phyloP scores from a whole-genome alignment of 2,329 filamentous ascomycete species.

The Colletotrichum noveboracense region DNA sequence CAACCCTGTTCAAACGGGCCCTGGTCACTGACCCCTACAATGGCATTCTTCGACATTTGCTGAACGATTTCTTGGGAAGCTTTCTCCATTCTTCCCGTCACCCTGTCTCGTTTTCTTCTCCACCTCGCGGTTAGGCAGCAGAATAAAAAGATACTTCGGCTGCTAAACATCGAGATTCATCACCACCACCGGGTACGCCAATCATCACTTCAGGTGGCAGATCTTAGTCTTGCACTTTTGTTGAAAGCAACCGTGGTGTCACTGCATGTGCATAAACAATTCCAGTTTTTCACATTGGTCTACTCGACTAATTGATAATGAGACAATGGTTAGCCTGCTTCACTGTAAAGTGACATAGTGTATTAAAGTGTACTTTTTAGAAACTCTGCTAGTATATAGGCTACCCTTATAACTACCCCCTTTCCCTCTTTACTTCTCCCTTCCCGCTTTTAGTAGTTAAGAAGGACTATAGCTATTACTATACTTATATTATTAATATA shows the following conservation, averaged over 20 bases:
- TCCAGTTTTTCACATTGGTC: not conserved
- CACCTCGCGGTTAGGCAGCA: slow-evolving; percentile 15
- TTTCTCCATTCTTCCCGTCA: slow-evolving; percentile 8
- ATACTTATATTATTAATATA: too few relatives aligned
- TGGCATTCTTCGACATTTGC: slow-evolving; percentile 6
- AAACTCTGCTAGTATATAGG: too few relatives aligned
- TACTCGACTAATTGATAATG: not conserved
- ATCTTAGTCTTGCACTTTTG: not conserved
- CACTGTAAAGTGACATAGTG: too few relatives aligned
- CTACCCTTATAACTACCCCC: too few relatives aligned
- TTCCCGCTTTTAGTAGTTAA: too few relatives aligned
- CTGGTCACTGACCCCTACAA: not conserved
- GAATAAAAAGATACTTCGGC: slow-evolving; percentile 4
- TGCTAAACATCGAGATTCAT: not conserved
- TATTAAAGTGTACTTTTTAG: too few relatives aligned
- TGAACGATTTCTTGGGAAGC: not conserved
- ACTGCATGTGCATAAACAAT: not conserved
- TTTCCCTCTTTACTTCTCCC: too few relatives aligned
- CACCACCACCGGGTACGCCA: not conserved
- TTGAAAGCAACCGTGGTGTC: not conserved
- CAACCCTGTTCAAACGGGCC: not conserved
- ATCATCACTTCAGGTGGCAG: not conserved
- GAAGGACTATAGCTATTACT: too few relatives aligned
- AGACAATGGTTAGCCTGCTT: not conserved
- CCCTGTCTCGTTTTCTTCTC: not conserved